phyloP scores from a whole-genome alignment of 257 asterid species.

The Vinca minor region DNA sequence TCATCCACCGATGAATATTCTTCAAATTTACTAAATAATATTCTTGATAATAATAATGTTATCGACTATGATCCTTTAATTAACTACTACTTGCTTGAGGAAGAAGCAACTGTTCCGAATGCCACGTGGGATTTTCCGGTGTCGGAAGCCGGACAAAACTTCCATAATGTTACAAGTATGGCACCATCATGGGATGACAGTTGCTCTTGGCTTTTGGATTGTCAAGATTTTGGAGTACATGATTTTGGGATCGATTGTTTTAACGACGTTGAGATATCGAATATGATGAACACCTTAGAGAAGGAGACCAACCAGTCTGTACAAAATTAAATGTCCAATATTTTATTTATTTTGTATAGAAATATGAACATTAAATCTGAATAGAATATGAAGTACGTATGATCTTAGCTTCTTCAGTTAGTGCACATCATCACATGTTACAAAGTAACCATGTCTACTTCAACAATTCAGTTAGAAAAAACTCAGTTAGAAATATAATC shows the following conservation, averaged over 20 bases:
- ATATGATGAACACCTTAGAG: conserved; percentile 24
- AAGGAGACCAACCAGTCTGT: conserved; percentile 15
- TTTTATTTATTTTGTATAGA: no score
- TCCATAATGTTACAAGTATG: not conserved
- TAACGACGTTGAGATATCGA: conserved; percentile 28
- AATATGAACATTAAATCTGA: no score
- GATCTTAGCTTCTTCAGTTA: not conserved
- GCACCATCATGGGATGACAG: conserved; percentile 40
- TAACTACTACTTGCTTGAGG: conserved; percentile 5
- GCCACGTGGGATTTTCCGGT: not conserved
- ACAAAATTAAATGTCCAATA: no score
- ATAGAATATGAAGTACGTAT: no score
- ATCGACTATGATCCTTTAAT: conserved; percentile 4
- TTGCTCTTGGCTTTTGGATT: conserved; percentile 56
- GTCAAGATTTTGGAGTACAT: conserved; percentile 77
- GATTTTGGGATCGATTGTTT: conserved; percentile 51
- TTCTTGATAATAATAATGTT: not conserved
- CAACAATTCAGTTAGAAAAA: conserved; percentile 4
- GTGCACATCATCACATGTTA: conserved; percentile 12
- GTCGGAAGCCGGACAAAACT: not conserved
- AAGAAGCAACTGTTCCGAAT: not conserved
- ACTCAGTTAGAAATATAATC: conserved; percentile 5
- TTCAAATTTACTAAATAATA: not conserved
- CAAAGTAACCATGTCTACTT: conserved; percentile 21
- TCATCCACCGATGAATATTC: conserved; percentile 10